Base-by-base conservation (phyloP, 2,329 filamentous ascomycete genomes). In the Verticillium nonalfalfae region DNA sequence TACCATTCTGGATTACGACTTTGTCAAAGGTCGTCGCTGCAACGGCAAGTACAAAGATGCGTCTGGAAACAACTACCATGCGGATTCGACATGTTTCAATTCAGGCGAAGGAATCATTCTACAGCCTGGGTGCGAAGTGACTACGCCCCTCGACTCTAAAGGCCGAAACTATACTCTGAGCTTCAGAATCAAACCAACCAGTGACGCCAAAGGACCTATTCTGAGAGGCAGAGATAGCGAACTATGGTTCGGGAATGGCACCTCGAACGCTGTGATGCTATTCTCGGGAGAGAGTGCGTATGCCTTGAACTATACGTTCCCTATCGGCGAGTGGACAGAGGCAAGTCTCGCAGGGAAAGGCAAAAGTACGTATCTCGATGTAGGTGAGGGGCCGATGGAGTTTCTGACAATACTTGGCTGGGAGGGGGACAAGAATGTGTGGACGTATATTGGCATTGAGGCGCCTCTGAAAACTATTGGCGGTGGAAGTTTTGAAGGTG, bases 141-240 rank as follows among this genome's bases (percentile, higher is more conserved):
- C 62, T 1, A 84, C 81, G 0, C 45, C 45, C 10, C 45, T 81
- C 81, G 0, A 68, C 83, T 81, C 79, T 38, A 87, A 86, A 67
- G 84, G 84, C 2, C 75, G 81, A 61, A 75, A 85, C 66, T 86
- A 86, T 68, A 84, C 79, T 0, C 74, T 87, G 1, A 75, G 78
- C 0, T 73, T 86, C 14, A 71, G 73, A 0, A 65, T 82, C 6
- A 71, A 66, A 15, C 61, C 63, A 57, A 64, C 56, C 34, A 61
- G 57, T 7, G 40, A 59, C 15, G 40, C 59, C 35, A 64, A 61
- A 21, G 61, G 63, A 14, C 59, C 63, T 52, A 59, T 63, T 36
- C 56, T 63, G 54, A 59, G 59, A 33, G 63, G 63, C 21, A 61
- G 59, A n/a, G 63, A 64, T 57, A 63, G 63, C 55, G 63, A 61